Evolutionary conservation across 192 early-diverging fungal species (phyloP).

Genomic region (Backusella circina): DNA sequence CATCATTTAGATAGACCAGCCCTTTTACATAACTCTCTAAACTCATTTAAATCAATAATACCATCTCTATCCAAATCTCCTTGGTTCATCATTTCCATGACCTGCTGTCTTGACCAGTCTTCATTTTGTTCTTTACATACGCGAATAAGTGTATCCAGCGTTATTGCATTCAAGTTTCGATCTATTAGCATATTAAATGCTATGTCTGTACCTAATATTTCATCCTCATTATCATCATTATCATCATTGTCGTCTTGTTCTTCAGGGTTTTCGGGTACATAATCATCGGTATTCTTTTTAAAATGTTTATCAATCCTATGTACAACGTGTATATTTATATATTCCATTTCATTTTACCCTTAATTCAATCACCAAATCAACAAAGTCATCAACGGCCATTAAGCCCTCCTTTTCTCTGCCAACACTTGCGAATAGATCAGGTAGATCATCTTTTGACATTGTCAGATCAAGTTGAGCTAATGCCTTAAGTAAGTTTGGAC

Average conservation of each 20-base stretch:
- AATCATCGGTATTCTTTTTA: neutral
- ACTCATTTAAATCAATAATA: slow-evolving; percentile 30
- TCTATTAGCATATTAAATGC: neutral
- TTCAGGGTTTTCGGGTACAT: neutral
- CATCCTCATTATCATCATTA: neutral
- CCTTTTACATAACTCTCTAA: slow-evolving; percentile 12
- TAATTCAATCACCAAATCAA: neutral
- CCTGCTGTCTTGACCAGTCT: neutral
- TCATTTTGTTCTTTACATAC: slow-evolving; percentile 2
- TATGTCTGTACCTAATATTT: neutral
- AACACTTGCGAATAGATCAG: slow-evolving; percentile 4
- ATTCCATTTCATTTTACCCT: neutral
- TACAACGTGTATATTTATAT: neutral
- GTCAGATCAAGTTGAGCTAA: neutral
- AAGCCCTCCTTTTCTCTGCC: neutral
- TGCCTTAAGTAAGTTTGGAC: neutral
- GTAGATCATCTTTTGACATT: neutral
- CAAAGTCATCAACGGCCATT: neutral
- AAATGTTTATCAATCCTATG: neutral
- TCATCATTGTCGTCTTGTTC: neutral
- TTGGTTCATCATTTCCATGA: slow-evolving; percentile 26
- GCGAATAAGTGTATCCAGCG: neutral
- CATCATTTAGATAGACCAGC: neutral
- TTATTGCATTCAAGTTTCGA: neutral
- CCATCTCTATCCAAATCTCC: slow-evolving; percentile 30